Percentiles rank a stretch among this genome's conserved stretches.
Conservation (phyloP, 1,284 basidiomycete genomes). For the Tylopilus orsonianus region DNA sequence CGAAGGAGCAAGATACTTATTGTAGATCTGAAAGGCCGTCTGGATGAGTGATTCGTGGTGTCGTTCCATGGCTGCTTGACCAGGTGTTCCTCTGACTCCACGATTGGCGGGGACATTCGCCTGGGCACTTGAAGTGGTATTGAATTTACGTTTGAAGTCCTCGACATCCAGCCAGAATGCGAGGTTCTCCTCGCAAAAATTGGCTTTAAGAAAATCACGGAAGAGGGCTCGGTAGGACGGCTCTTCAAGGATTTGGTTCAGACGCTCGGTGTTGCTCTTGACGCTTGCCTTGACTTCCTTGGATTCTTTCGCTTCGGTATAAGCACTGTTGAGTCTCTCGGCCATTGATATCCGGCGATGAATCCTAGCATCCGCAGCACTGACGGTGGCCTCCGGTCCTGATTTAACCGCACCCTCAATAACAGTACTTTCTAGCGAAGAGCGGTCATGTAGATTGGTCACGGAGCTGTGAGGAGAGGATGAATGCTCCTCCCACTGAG, state of each 20-base stretch:
- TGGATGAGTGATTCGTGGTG: slow-evolving; percentile 95
- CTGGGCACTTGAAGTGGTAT: slow-evolving; percentile 89
- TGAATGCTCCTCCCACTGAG: slow-evolving; percentile 71
- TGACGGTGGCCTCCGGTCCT: slow-evolving; percentile 36
- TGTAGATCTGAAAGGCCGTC: slow-evolving; percentile 93
- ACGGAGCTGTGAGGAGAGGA: slow-evolving; percentile 67
- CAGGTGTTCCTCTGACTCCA: slow-evolving; percentile 56
- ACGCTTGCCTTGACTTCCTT: slow-evolving; percentile 59
- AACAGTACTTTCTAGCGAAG: slow-evolving; percentile 41
- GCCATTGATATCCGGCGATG: slow-evolving; percentile 78
- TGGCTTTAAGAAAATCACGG: slow-evolving; percentile 90
- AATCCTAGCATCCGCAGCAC: slow-evolving; percentile 60
- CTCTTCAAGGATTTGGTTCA: slow-evolving; percentile 92
- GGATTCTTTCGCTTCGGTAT: slow-evolving; percentile 53
- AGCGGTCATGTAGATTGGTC: slow-evolving; percentile 53
- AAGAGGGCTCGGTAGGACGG: slow-evolving; percentile 88
- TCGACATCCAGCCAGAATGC: slow-evolving; percentile 97
- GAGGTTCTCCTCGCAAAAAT: slow-evolving; percentile 98
- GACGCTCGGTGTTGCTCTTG: slow-evolving; percentile 88
- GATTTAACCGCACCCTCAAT: slow-evolving; percentile 45
- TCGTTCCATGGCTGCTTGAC: slow-evolving; percentile 91
- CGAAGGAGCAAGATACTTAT: slow-evolving; percentile 93
- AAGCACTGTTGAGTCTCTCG: slow-evolving; percentile 64
- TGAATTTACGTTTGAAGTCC: slow-evolving; percentile 96
- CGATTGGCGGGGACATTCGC: slow-evolving; percentile 50